Evolutionary conservation across 108 stramenopile species (phyloP), one percentile per base, ranked within the genome.

Genomic region (Fragilaria crotonensis): DNA sequence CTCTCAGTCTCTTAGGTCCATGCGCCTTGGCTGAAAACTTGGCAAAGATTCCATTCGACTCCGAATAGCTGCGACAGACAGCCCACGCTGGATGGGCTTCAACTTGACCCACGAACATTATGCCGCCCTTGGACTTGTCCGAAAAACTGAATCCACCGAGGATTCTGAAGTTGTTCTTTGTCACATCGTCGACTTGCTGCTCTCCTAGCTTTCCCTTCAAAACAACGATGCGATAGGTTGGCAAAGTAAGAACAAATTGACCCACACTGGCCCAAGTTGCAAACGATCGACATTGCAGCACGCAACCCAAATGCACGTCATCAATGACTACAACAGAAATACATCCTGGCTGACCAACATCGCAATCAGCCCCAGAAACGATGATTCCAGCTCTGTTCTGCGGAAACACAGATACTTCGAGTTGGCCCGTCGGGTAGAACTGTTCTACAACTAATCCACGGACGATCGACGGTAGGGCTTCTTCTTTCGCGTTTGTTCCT

Each of bases 241-340:
- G 82, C 33, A 89, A 50, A 1, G 56, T 61, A 20, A 70, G 54
- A 0, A 89, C 49, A 63, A 89, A 89, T 14, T 48, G 25, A 27
- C 54, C 72, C 7, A 69, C 32, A 22, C 56, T 57, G 1, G 51
- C 18, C 84, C 82, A 89, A 11, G 41, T 60, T 22, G 45, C 48
- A 58, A 82, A 85, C 4, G 80, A 71, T 31, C 75, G 63, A 18
- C 77, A 86, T 57, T 86, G 84, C 19, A 89, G 62, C 23, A 89
- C 71, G 59, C 84, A 85, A 20, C 88, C 82, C 23, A 81, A 59
- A 26, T 48, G 20, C 52, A 67, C 67, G 30, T 66, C 53, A 54
- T 85, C 85, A 1, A 91, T 61, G 1, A 87, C 75, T 18, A 87
- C 85, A 3, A 84, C 62, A 0, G 84, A 84, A 25, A 83, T 57